Base-by-base conservation (phyloP, 2,329 filamentous ascomycete species). In the Blastomyces silverae region DNA sequence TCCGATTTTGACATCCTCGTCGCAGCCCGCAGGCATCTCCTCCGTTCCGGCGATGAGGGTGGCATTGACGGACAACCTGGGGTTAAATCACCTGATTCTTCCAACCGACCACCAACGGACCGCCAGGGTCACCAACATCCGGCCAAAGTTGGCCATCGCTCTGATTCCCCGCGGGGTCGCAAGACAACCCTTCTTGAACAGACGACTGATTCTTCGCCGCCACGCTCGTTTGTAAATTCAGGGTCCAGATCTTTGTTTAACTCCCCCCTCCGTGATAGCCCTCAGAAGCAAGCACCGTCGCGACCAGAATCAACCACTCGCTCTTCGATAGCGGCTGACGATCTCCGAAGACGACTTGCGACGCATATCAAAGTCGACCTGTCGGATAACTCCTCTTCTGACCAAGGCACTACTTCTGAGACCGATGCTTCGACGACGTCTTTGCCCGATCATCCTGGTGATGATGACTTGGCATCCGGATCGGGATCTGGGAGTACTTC, bases 1-100 rank as follows among this genome's bases (percentile, higher is more conserved):
- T 85, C 88, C 0, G 85, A 89, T 48, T 92, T 92, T 72, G 87
- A 91, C 62, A 86, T 89, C 48, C 80, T 92, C 2, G 78, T 92
- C 3, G 73, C 87, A 83, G 76, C 86, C 83, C 74, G 86, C 82
- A 72, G 73, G 15, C 73, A 78, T 58, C 65, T 79, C 1, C 71
- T 79, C 4, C 76, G 77, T 58, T 70, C 72, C 7, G 73, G 73
- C 7, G 73, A 76, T n/a, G 68, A 69, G 10, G 48, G 8, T 17
- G 44, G 53, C n/a, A 7, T 31, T 7, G 39, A 31, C 10, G 34
- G 46, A 57, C 10, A 62, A 52, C n/a, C n/a, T 52, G 10, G 4
- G 6, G 7, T 50, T 34, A 62, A 20, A 42, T 20, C 13, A 25
- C 11, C 42, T 17, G 46, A 20, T 11, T 58, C 39, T 2, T 44